Base-by-base conservation (phyloP, 2,329 filamentous ascomycete genomes). In the Colletotrichum falcatum region DNA sequence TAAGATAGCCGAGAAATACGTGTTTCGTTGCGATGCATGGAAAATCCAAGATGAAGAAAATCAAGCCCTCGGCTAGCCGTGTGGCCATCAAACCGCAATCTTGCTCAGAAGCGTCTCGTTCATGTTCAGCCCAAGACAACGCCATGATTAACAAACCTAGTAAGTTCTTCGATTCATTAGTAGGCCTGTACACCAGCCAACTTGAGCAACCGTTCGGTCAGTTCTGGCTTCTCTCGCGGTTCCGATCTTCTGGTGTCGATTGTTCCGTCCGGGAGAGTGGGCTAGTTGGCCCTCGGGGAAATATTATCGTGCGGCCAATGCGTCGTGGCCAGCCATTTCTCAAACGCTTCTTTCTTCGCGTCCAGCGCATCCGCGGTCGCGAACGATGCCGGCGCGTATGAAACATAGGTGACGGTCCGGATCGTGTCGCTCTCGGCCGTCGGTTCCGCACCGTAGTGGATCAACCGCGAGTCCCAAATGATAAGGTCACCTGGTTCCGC, bases 291-390 rank as follows among this genome's bases (percentile, higher is more conserved):
- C 20, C 76, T 74, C 20, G 71, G 64, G 5, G 76, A 77, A 49
- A 83, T 81, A 61, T 84, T 83, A 73, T 78, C 76, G 63, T 79
- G 76, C 12, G 78, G 77, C 78, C 77, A 79, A 55, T 79, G 77
- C 1, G 78, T 78, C 1, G 78, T 79, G 0, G 67, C 74, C 2
- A 73, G 66, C 33, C 61, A 78, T 2, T 51, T 61, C 28, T 74
- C 56, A 53, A 80, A 80, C 6, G 76, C 72, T 20, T 51, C 7
- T 11, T 37, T 58, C 49, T 71, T 71, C 1, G 62, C 63, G 8
- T 64, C 60, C 4, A 80, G 66, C 1, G 70, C 72, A 28, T 78
- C 77, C 20, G 49, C 30, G 5, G 74, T 78, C 1, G 82, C 81
- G 53, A 82, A 80, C 46, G 74, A 74, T 0, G 70, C 61, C 2